Base-by-base conservation (phyloP, 106 monocot genomes). In the Allium cepa region DNA sequence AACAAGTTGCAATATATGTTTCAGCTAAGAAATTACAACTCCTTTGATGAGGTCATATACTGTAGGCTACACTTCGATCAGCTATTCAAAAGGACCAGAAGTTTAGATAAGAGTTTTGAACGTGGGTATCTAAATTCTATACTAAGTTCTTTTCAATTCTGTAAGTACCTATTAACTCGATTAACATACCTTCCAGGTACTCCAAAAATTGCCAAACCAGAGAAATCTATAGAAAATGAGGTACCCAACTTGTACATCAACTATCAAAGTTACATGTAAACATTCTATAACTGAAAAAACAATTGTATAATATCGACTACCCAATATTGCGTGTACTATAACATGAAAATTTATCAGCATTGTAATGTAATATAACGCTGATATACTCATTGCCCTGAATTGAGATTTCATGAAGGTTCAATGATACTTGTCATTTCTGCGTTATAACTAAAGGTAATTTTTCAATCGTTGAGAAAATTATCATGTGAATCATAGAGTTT, bases 31-130 rank as follows among this genome's bases (percentile, higher is more conserved):
- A 94, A 94, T 65, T 94, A 79, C 60, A 94, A 94, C 63, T 94
- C 94, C 10, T 94, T 94, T 50, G 94, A 94, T 55, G 94, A 90
- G 56, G 94, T 94, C 59, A 71, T 94, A 4, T 94, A 94, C 77
- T 94, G 94, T 78, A 87, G 90, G 62, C 94, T 90, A 75, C 94
- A 94, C 63, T 94, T 85, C 69, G 94, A 94, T 72, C 94, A 94
- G 64, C 77, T 88, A 61, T 90, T 94, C 84, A 94, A 94, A 70
- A 85, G 70, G 84, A 94, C 94, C 45, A 90, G 94, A 53, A 94
- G 94, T 63, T 72, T 94, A 26, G 81, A 94, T 72, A 94, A 94
- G 74, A 94, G 94, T 76, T 94, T 94, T 71, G 94, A 94, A 73
- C 90, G 94, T 90, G 68, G 36, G 13, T 18, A 59, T 11, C 15